Conservation (phyloP, 257 asterid species). For the Fraxinus anomala region DNA sequence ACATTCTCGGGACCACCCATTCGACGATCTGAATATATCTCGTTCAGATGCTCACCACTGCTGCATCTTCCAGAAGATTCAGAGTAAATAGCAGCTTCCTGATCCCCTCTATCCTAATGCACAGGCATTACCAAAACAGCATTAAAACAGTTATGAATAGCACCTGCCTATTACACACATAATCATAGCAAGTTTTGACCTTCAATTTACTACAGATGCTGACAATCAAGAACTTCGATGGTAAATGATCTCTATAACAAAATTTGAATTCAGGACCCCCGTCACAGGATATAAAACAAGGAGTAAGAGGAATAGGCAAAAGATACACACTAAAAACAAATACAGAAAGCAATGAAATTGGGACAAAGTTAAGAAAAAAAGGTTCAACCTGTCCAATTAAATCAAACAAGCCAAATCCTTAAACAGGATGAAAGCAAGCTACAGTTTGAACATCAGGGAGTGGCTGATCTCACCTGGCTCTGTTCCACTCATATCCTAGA, state of each 20-base stretch:
- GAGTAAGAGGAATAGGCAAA: constrained; percentile 6
- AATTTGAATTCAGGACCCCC: background rate
- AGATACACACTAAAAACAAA: background rate
- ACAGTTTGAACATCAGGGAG: background rate
- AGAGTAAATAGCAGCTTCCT: constrained; percentile 45
- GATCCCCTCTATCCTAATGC: constrained; percentile 56
- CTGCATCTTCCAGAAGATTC: constrained; percentile 32
- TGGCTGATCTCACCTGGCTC: background rate
- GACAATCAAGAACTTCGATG: constrained; percentile 14
- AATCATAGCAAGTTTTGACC: background rate
- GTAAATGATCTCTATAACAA: constrained; percentile 10
- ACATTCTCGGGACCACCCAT: constrained; percentile 33
- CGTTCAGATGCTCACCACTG: constrained; percentile 23
- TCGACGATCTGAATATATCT: constrained; percentile 38
- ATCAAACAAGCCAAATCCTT: background rate
- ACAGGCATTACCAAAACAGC: constrained; percentile 32
- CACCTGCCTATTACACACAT: background rate
- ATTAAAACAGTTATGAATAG: constrained; percentile 23
- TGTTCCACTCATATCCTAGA: background rate
- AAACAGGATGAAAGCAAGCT: background rate
- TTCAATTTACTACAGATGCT: constrained; percentile 22
- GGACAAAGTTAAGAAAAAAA: background rate
- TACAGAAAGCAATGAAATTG: background rate
- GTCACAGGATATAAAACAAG: constrained; percentile 3
- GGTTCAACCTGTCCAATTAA: background rate